Percentiles rank a stretch among this genome's conserved stretches.
Evolutionary conservation across 495 filamentous ascomycete species (phyloP).

Genomic region (Penicillium dipodomyicola): DNA sequence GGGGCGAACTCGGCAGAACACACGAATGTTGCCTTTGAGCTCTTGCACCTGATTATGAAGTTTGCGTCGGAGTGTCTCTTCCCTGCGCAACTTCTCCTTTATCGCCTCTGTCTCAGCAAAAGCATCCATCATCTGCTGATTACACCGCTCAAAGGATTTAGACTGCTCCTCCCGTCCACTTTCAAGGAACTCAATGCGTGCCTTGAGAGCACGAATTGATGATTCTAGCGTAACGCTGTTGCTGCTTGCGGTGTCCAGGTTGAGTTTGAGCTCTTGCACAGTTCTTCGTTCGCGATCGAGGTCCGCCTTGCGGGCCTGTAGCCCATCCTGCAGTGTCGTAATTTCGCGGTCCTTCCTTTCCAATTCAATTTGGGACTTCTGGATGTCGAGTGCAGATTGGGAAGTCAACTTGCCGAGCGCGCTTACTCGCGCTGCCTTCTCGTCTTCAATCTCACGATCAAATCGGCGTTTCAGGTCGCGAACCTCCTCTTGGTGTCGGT

Average conservation of each 20-base stretch:
- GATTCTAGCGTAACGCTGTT: conserved; percentile 69
- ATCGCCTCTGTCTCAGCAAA: conserved; percentile 62
- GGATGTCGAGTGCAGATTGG: conserved; percentile 59
- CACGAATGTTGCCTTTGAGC: conserved; percentile 97
- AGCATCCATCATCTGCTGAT: conserved; percentile 74
- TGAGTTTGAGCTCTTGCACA: conserved; percentile 55
- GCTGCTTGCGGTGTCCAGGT: conserved; percentile 61
- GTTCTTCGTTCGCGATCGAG: conserved; percentile 60
- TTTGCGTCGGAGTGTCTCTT: conserved; percentile 87
- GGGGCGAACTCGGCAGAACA: conserved; percentile 96
- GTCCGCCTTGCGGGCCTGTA: conserved; percentile 55
- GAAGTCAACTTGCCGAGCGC: conserved; percentile 66
- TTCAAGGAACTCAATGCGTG: conserved; percentile 82
- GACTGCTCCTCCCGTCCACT: conserved; percentile 83
- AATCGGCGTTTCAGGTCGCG: conserved; percentile 47
- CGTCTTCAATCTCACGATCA: conserved; percentile 62
- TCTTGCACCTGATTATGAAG: conserved; percentile 98
- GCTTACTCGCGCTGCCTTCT: conserved; percentile 53
- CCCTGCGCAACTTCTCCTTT: conserved; percentile 80
- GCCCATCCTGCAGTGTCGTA: conserved; percentile 48
- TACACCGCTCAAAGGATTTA: conserved; percentile 71
- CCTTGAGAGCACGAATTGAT: conserved; percentile 67
- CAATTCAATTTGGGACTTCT: conserved; percentile 61
- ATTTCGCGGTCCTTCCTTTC: conserved; percentile 62
- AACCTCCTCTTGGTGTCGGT: conserved; percentile 50